Percentiles rank a stretch among this genome's conserved stretches.
These are phyloP conservation scores for Hyphopichia buzzinii DNA, from an alignment of 1,139 yeast species.

Conservation along the genomic window DNA sequence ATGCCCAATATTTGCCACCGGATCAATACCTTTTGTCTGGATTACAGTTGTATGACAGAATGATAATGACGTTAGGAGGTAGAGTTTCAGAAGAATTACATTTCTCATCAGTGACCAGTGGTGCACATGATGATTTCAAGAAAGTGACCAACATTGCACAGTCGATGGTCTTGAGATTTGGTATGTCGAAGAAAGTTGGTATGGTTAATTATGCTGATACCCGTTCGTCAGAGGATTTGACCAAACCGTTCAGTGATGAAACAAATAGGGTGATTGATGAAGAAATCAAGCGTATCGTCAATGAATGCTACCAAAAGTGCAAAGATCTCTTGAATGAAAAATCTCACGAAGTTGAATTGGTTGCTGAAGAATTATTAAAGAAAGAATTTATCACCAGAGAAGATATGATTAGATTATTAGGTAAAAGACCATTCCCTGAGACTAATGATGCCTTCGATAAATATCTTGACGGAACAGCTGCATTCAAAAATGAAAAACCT, in stretches of 20 bases:
- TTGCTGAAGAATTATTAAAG: slow-evolving; percentile 63
- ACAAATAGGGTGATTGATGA: slow-evolving; percentile 70
- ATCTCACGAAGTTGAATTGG: slow-evolving; percentile 40
- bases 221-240: slow-evolving; percentile 59
- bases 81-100: slow-evolving; percentile 77
- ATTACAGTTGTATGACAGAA: slow-evolving; percentile 66
- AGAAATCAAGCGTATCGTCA: slow-evolving; percentile 63
- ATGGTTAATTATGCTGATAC: slow-evolving; percentile 65
- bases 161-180: slow-evolving; percentile 71
- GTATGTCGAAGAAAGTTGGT: slow-evolving; percentile 74
- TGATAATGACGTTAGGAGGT: slow-evolving; percentile 82
- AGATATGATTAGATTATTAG: slow-evolving; percentile 72
- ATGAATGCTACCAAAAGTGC: slow-evolving; percentile 53
- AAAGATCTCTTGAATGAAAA: slow-evolving; percentile 54
- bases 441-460: slow-evolving; percentile 80
- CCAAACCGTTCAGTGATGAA: slow-evolving; percentile 88
- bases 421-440: slow-evolving; percentile 76
- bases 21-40: slow-evolving; percentile 67
- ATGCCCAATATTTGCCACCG: slow-evolving; percentile 79
- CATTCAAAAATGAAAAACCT: slow-evolving; percentile 30
- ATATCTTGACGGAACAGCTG: slow-evolving; percentile 54
- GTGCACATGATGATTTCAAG: slow-evolving; percentile 80
- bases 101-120: slow-evolving; percentile 75
- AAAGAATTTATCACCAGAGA: slow-evolving; percentile 79
- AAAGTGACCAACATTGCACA: slow-evolving; percentile 77